These are phyloP conservation scores for Vicia villosa DNA, from an alignment of 306 rosid species.

Conservation along the genomic window DNA sequence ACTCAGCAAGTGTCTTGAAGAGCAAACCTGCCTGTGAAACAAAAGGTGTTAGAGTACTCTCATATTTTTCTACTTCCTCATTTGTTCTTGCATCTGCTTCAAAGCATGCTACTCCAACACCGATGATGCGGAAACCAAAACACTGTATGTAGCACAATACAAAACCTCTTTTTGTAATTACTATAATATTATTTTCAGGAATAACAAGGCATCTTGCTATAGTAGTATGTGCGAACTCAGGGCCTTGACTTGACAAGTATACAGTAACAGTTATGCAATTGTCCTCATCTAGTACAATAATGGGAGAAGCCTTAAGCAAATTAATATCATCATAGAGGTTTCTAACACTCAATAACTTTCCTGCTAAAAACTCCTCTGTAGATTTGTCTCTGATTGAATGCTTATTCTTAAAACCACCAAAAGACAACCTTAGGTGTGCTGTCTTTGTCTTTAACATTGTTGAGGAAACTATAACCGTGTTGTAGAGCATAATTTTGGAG, in stretches of 20 bases:
- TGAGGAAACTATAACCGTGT: too few relatives aligned
- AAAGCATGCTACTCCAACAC: too few relatives aligned
- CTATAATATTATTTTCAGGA: constrained; percentile 77
- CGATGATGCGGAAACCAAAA: too few relatives aligned
- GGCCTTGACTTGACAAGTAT: constrained; percentile 67
- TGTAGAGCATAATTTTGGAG: too few relatives aligned
- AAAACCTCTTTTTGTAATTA: constrained; percentile 87
- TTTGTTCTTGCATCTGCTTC: too few relatives aligned
- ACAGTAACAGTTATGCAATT: constrained; percentile 78
- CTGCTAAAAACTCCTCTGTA: constrained; percentile 61
- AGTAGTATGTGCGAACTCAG: constrained; percentile 51
- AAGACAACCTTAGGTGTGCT: constrained; percentile 65
- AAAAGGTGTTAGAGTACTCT: too few relatives aligned
- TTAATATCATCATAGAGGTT: constrained; percentile 60
- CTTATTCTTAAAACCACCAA: constrained; percentile 75
- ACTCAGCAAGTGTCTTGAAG: too few relatives aligned
- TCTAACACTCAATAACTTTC: constrained; percentile 51
- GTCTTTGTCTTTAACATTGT: too few relatives aligned
- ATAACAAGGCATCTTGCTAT: constrained; percentile 75
- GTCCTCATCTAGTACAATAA: constrained; percentile 83
- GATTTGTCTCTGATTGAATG: constrained; percentile 74
- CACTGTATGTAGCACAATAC: too few relatives aligned
- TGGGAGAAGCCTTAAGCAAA: constrained; percentile 48
- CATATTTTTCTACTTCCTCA: too few relatives aligned
- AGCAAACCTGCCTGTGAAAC: too few relatives aligned